phyloP scores from a whole-genome alignment of 306 rosid genomes.

The Citrullus colocynthis region DNA sequence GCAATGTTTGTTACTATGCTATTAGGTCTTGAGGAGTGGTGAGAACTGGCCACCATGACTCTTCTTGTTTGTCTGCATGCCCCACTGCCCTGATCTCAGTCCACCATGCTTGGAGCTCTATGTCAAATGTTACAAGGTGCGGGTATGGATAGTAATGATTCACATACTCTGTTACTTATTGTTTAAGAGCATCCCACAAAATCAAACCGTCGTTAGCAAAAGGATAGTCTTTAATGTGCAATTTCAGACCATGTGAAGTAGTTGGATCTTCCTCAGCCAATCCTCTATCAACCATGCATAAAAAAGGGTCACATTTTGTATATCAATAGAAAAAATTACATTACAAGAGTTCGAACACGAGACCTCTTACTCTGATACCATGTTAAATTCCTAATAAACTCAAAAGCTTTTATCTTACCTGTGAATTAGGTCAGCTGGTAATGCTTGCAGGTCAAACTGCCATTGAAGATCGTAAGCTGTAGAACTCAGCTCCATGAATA shows the following conservation, averaged over 20 bases:
- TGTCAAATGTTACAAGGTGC: conserved; percentile 22
- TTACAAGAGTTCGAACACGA: too few species aligned
- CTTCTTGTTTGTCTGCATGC: conserved; percentile 56
- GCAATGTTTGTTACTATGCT: conserved; percentile 30
- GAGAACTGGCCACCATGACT: conserved; percentile 63
- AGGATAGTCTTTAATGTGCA: conserved; percentile 55
- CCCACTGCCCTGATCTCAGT: conserved; percentile 50
- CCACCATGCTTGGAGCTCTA: conserved; percentile 84
- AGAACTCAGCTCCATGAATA: conserved; percentile 35
- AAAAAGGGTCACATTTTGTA: background rate
- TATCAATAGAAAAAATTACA: too few species aligned
- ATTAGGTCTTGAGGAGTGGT: conserved; percentile 41
- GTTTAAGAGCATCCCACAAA: conserved; percentile 46
- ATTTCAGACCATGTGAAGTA: conserved; percentile 52
- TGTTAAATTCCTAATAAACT: too few species aligned
- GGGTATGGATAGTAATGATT: conserved; percentile 30
- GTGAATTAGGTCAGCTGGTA: conserved; percentile 55
- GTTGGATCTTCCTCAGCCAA: conserved; percentile 52
- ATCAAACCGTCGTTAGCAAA: conserved; percentile 59
- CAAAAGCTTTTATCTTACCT: conserved; percentile 22
- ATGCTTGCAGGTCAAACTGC: conserved; percentile 47
- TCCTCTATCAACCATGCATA: conserved; percentile 26
- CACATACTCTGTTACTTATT: conserved; percentile 56
- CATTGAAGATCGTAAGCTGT: conserved; percentile 46
- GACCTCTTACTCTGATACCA: too few species aligned